phyloP scores from a whole-genome alignment of 2,329 filamentous ascomycete genomes.

The Ascochyta lentis region DNA sequence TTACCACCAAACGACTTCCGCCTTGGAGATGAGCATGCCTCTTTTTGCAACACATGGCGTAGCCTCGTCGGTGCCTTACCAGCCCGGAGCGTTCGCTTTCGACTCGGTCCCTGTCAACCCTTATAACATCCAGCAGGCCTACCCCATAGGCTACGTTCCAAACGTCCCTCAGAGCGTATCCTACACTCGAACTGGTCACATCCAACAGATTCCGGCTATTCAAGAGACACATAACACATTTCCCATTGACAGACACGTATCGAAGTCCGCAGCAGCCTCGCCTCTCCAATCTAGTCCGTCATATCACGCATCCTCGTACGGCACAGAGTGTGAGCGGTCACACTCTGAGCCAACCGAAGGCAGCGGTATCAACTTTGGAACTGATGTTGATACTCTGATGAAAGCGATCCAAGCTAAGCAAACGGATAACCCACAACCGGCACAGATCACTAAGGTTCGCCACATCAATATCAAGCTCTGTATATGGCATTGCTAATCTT shows the following conservation, averaged over 20 bases:
- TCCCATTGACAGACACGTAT: slow-evolving; percentile 35
- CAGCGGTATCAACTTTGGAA: slow-evolving; percentile 71
- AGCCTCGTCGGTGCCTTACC: slow-evolving; percentile 43
- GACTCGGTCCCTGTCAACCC: slow-evolving; percentile 43
- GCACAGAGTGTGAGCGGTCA: slow-evolving; percentile 53
- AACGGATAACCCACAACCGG: slow-evolving; percentile 46
- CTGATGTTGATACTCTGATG: slow-evolving; percentile 87
- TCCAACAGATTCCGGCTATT: slow-evolving; percentile 36
- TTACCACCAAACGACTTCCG: slow-evolving; percentile 41
- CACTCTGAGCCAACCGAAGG: slow-evolving; percentile 52
- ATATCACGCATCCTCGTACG: slow-evolving; percentile 44
- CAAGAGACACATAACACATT: slow-evolving; percentile 40
- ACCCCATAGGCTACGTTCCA: slow-evolving; percentile 35
- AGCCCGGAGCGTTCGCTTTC: slow-evolving; percentile 46
- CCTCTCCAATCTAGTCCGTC: slow-evolving; percentile 51
- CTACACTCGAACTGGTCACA: slow-evolving; percentile 30
- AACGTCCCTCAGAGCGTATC: slow-evolving; percentile 36
- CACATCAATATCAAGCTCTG: background rate
- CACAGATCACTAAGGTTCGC: slow-evolving; percentile 42
- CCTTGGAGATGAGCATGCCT: slow-evolving; percentile 46
- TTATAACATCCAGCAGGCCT: slow-evolving; percentile 47
- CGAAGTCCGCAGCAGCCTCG: slow-evolving; percentile 54
- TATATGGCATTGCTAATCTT: slow-evolving; percentile 2
- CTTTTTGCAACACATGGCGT: slow-evolving; percentile 41
- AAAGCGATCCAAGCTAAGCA: slow-evolving; percentile 79